A percentile compares a stretch with the other conserved stretches of the same genome.
Conservation (phyloP, 78 protist genomes). For the Speleostelium caveatum region DNA sequence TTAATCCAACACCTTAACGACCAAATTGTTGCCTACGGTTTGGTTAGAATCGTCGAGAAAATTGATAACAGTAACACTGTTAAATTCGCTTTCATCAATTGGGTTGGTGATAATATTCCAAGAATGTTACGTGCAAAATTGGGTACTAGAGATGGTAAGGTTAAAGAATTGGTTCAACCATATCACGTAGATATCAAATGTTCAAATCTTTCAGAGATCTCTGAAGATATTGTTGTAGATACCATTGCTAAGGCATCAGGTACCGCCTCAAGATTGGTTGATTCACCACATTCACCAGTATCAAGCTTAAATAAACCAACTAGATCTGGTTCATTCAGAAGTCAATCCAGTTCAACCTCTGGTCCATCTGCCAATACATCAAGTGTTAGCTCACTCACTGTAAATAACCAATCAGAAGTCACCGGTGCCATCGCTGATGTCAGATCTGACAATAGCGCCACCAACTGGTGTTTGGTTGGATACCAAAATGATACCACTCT, state of each 20-base stretch:
- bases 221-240: slow-evolving; percentile 42
- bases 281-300: background rate
- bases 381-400: background rate
- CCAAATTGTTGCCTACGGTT: slow-evolving; percentile 65
- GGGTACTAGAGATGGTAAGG: slow-evolving; percentile 56
- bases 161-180: slow-evolving; percentile 62
- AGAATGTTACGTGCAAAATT: slow-evolving; percentile 79
- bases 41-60: slow-evolving; percentile 65
- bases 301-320: background rate
- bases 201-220: slow-evolving; percentile 31
- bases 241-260: slow-evolving; percentile 53
- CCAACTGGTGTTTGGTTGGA: slow-evolving; percentile 72
- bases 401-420: slow-evolving; percentile 20
- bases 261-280: slow-evolving; percentile 30
- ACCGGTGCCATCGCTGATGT: slow-evolving; percentile 55
- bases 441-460: slow-evolving; percentile 29
- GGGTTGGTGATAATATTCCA: slow-evolving; percentile 78
- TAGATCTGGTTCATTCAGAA: background rate
- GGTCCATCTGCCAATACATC: slow-evolving; percentile 46
- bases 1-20: slow-evolving; percentile 11
- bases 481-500: slow-evolving; percentile 51
- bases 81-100: slow-evolving; percentile 71
- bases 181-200: slow-evolving; percentile 79
- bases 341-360: background rate
- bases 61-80: slow-evolving; percentile 78